Percentiles rank a stretch among this genome's conserved stretches.
Evolutionary conservation across 768 basidiomycete species (phyloP).

Genomic region (Pleurotus platypus): DNA sequence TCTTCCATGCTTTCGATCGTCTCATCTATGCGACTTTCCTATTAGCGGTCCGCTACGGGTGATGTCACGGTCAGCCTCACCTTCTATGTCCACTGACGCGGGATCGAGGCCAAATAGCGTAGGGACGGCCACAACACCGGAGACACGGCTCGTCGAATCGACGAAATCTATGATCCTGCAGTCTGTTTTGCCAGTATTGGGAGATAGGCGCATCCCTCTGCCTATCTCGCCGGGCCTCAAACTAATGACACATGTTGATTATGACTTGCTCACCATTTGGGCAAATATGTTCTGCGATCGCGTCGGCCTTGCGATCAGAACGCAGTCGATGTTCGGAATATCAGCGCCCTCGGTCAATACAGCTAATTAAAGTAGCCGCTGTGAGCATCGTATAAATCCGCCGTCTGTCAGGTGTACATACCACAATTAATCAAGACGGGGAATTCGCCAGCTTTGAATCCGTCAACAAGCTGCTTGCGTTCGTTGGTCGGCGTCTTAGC

Average conservation of each 20-base stretch:
- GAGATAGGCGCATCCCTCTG: slow-evolving; percentile 85
- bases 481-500: slow-evolving; percentile 62
- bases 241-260: neutral
- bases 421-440: slow-evolving; percentile 92
- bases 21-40: slow-evolving; percentile 38
- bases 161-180: slow-evolving; percentile 93
- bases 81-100: slow-evolving; percentile 55
- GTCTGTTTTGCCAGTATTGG: slow-evolving; percentile 73
- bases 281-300: slow-evolving; percentile 85
- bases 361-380: slow-evolving; percentile 34
- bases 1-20: slow-evolving; percentile 43
- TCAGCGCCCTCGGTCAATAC: slow-evolving; percentile 93
- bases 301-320: slow-evolving; percentile 85
- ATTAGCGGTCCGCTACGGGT: neutral
- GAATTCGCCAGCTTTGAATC: slow-evolving; percentile 69
- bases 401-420: slow-evolving; percentile 24
- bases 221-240: slow-evolving; percentile 65
- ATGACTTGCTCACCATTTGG: slow-evolving; percentile 68
- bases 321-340: slow-evolving; percentile 92
- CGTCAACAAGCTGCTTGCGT: slow-evolving; percentile 58
- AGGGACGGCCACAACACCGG: slow-evolving; percentile 74
- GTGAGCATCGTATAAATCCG: neutral
- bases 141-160: slow-evolving; percentile 63
- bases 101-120: slow-evolving; percentile 86
- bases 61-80: slow-evolving; percentile 27